Conservation (phyloP, 192 early-diverging fungal genomes). For the Podila minutissima region DNA sequence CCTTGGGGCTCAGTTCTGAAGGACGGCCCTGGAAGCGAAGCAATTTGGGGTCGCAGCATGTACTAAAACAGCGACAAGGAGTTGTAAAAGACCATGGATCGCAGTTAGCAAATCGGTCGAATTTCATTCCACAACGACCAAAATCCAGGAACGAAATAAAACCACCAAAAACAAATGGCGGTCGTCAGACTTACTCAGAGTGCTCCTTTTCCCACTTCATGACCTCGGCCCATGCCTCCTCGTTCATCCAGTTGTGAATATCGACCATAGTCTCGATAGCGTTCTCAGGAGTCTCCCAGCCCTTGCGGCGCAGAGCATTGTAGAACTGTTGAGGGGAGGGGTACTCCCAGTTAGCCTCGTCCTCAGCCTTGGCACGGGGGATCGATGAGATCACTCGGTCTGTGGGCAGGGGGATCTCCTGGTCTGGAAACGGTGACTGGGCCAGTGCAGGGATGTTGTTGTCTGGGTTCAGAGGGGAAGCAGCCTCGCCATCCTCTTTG, state of each 20-base stretch:
- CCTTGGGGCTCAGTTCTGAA: constrained; percentile 77
- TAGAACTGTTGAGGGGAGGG: constrained; percentile 93
- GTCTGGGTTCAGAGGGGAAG: constrained; percentile 71
- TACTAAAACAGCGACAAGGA: constrained; percentile 12
- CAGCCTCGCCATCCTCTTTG: constrained; percentile 31
- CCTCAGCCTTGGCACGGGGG: constrained; percentile 64
- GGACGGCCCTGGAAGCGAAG: constrained; percentile 90
- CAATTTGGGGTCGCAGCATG: constrained; percentile 69
- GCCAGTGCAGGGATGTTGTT: constrained; percentile 93
- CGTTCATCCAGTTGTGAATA: constrained; percentile 99
- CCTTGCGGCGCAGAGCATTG: constrained; percentile 86
- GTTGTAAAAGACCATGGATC: neutral
- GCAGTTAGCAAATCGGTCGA: neutral
- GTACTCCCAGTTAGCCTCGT: constrained; percentile 80
- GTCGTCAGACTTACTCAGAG: constrained; percentile 55
- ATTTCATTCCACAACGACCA: no score
- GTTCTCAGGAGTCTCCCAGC: constrained; percentile 86
- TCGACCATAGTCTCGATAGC: constrained; percentile 92
- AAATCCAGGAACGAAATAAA: neutral
- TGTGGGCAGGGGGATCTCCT: constrained; percentile 77
- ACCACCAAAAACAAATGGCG: neutral
- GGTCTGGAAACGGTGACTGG: constrained; percentile 73
- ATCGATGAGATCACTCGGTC: constrained; percentile 87
- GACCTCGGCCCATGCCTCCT: constrained; percentile 94
- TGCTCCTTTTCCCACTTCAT: constrained; percentile 88